Percentiles rank a stretch among this genome's conserved stretches.
Evolutionary conservation across 345 rosid genomes (phyloP).

Genomic region (Melaleuca alternifolia): DNA sequence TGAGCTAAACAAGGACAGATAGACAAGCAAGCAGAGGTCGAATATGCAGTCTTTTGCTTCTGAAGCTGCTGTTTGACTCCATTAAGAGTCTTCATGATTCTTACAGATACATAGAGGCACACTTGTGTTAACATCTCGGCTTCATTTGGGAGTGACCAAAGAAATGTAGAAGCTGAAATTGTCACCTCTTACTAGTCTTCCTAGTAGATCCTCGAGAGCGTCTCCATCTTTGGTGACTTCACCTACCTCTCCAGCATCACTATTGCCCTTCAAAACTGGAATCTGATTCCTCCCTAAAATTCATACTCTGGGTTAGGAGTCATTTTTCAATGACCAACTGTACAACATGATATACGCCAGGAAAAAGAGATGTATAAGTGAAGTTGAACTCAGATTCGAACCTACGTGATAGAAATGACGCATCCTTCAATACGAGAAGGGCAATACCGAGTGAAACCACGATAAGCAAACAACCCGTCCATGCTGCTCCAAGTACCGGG

Average conservation of each 20-base stretch:
- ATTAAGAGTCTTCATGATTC: background rate
- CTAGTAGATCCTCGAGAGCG: background rate
- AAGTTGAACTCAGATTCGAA: background rate
- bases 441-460: background rate
- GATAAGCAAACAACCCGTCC: background rate
- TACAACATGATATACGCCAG: background rate
- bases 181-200: background rate
- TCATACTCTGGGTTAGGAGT: background rate
- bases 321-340: background rate
- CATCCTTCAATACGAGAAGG: background rate
- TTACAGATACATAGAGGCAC: background rate
- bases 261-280: background rate
- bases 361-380: background rate
- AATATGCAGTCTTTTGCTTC: background rate
- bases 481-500: background rate
- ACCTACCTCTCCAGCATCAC: background rate
- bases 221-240: background rate
- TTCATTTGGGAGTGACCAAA: background rate
- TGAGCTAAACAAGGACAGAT: background rate
- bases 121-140: background rate
- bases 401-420: background rate
- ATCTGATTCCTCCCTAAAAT: background rate
- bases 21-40: background rate
- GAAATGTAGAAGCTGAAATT: background rate
- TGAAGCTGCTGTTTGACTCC: background rate